Evolutionary conservation across 2,329 filamentous ascomycete species (phyloP).

Genomic region (Cladosporium halotolerans): DNA sequence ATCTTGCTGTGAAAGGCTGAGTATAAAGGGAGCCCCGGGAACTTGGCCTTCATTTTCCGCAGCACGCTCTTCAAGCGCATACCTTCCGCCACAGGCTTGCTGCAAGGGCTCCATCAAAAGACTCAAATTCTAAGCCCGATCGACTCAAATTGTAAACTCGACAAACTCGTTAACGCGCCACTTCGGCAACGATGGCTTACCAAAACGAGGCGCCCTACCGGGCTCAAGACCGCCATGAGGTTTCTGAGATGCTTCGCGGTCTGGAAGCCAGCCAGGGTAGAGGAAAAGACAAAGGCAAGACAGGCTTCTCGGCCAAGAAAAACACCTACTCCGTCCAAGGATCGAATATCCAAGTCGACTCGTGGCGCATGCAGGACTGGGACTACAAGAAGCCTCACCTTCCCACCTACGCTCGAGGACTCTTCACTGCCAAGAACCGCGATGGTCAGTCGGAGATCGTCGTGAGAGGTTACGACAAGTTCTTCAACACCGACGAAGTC

Average conservation of each 20-base stretch:
- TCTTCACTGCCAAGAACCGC: constrained; percentile 75
- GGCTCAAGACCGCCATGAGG: constrained; percentile 62
- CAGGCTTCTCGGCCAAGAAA: constrained; percentile 69
- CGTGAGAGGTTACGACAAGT: constrained; percentile 93
- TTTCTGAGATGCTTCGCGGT: constrained; percentile 58
- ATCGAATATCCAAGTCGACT: constrained; percentile 65
- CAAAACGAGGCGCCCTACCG: constrained; percentile 53
- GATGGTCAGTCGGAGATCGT: constrained; percentile 68
- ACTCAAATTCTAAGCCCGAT: constrained; percentile 1
- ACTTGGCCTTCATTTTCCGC: too few species aligned
- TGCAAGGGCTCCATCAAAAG: constrained; percentile 1
- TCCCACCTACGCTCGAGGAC: constrained; percentile 85
- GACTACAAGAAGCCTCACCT: constrained; percentile 86
- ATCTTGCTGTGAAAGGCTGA: too few species aligned
- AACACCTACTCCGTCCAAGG: constrained; percentile 67
- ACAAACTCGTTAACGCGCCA: not conserved
- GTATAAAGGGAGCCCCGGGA: too few species aligned
- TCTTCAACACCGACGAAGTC: constrained; percentile 90
- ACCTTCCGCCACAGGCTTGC: not conserved
- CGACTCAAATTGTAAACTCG: not conserved
- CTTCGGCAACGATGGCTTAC: constrained; percentile 43
- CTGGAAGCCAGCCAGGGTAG: constrained; percentile 52
- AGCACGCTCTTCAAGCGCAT: too few species aligned
- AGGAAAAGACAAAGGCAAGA: constrained; percentile 47
- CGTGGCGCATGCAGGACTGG: constrained; percentile 91